These are phyloP conservation scores for Colletotrichum tropicicola DNA, from an alignment of 2,329 filamentous ascomycete genomes.

Conservation along the genomic window DNA sequence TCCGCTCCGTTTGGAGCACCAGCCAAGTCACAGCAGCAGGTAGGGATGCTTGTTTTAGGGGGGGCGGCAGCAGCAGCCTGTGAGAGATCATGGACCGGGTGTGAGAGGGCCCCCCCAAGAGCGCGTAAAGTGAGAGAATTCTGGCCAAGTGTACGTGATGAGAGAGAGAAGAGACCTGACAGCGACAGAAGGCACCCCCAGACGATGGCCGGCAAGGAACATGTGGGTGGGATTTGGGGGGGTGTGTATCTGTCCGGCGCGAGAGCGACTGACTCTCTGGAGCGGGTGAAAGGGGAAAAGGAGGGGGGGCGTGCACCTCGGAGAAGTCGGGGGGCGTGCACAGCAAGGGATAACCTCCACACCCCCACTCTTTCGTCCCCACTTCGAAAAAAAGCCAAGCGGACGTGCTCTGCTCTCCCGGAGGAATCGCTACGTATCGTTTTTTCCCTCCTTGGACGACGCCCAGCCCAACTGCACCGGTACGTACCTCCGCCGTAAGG, in stretches of 20 bases:
- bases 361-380: background rate
- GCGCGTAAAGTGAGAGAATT: background rate
- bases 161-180: background rate
- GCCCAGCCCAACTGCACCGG: background rate
- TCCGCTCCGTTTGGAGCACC: constrained; percentile 21
- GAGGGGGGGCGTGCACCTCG: background rate
- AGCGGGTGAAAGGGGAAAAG: constrained; percentile 17
- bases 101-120: background rate
- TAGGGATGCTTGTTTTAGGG: constrained; percentile 22
- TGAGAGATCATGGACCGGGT: constrained; percentile 6
- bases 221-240: background rate
- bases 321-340: background rate
- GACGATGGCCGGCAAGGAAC: background rate
- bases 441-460: background rate
- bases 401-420: constrained; percentile 28
- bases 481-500: background rate
- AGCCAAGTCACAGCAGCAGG: constrained; percentile 5
- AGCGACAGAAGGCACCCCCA: background rate
- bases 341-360: background rate
- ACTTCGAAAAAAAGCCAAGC: constrained; percentile 24
- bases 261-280: background rate
- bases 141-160: background rate
- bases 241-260: background rate
- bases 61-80: constrained; percentile 10
- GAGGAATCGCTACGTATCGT: constrained; percentile 20